Percentiles rank a stretch among this genome's conserved stretches.
These are phyloP conservation scores for Thelonectria discophora DNA, from an alignment of 2,329 filamentous ascomycete genomes.

Conservation along the genomic window DNA sequence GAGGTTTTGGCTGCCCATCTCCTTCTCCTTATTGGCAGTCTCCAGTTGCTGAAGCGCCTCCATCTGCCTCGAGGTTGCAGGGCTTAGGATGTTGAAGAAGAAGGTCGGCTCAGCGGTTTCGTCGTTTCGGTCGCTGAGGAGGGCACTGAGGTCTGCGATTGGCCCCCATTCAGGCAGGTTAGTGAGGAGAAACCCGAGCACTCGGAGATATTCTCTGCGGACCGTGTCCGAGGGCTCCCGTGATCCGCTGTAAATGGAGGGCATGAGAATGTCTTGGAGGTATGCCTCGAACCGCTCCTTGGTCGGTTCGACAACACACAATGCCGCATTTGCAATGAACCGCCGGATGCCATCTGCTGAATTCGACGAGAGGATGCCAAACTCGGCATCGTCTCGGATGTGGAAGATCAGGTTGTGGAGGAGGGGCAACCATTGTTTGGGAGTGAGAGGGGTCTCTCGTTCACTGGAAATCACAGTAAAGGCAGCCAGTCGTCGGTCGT, in stretches of 20 bases:
- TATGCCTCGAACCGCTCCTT: slow-evolving; percentile 62
- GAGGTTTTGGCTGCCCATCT: slow-evolving; percentile 79
- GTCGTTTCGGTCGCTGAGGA: slow-evolving; percentile 71
- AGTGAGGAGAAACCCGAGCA: slow-evolving; percentile 81
- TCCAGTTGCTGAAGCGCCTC: slow-evolving; percentile 83
- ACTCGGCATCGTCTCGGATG: slow-evolving; percentile 86
- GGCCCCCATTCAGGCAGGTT: slow-evolving; percentile 74
- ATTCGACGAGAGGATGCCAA: slow-evolving; percentile 81
- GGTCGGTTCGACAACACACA: slow-evolving; percentile 47
- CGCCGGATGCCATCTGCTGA: slow-evolving; percentile 82
- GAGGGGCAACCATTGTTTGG: slow-evolving; percentile 85
- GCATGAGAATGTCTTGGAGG: slow-evolving; percentile 72
- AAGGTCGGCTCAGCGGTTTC: slow-evolving; percentile 75
- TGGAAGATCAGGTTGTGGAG: slow-evolving; percentile 91
- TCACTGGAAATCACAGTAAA: slow-evolving; percentile 77
- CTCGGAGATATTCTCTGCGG: slow-evolving; percentile 80
- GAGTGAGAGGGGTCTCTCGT: slow-evolving; percentile 66
- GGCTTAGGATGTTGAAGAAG: slow-evolving; percentile 91
- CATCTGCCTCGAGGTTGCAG: slow-evolving; percentile 85
- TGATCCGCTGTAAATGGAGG: slow-evolving; percentile 78
- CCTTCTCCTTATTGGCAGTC: slow-evolving; percentile 68
- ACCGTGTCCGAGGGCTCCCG: slow-evolving; percentile 85
- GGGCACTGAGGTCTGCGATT: slow-evolving; percentile 75
- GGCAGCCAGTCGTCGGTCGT: slow-evolving; percentile 80
- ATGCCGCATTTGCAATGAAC: slow-evolving; percentile 73